Conservation (phyloP, 768 basidiomycete species). For the Tremella fuciformis region DNA sequence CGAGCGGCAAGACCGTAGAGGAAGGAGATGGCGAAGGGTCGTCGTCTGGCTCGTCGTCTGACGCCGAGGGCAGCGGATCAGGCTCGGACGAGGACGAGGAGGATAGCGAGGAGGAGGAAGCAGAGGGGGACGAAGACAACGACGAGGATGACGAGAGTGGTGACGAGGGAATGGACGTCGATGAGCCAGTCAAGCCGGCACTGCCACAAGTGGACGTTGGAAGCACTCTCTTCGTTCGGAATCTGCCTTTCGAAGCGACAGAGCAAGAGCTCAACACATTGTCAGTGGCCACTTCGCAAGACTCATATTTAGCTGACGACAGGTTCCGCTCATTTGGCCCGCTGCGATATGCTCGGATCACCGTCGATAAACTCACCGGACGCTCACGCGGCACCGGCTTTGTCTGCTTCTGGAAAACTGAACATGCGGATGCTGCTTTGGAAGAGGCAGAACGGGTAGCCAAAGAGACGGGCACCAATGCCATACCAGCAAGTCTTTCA, state of each 20-base stretch:
- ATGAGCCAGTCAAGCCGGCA: slow-evolving; percentile 53
- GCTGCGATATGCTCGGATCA: slow-evolving; percentile 86
- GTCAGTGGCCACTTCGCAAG: slow-evolving; percentile 56
- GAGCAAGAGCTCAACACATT: slow-evolving; percentile 85
- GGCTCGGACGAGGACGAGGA: slow-evolving; percentile 1
- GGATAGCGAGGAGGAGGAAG: slow-evolving; percentile 38
- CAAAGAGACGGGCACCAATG: slow-evolving; percentile 49
- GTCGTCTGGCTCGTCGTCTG: slow-evolving; percentile 14
- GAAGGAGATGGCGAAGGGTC: slow-evolving; percentile 31
- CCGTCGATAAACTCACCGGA: slow-evolving; percentile 74
- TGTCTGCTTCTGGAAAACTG: slow-evolving; percentile 92
- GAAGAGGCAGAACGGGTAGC: slow-evolving; percentile 64
- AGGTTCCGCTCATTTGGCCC: slow-evolving; percentile 92
- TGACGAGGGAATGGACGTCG: slow-evolving; percentile 58
- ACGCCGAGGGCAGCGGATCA: slow-evolving; percentile 4
- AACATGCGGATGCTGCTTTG: slow-evolving; percentile 80
- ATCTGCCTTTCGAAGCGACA: slow-evolving; percentile 84
- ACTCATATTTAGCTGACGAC: background rate
- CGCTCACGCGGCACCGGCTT: slow-evolving; percentile 94
- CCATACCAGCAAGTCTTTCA: slow-evolving; percentile 39
- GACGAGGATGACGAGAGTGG: slow-evolving; percentile 46
- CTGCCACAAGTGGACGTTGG: slow-evolving; percentile 82
- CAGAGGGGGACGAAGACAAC: slow-evolving; percentile 39
- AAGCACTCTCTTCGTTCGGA: slow-evolving; percentile 89
- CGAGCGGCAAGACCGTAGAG: slow-evolving; percentile 46